A percentile compares a stretch with the other conserved stretches of the same genome.
Evolutionary conservation across 2,329 filamentous ascomycete genomes (phyloP).

Genomic region (Ophioceras dolichostomum): DNA sequence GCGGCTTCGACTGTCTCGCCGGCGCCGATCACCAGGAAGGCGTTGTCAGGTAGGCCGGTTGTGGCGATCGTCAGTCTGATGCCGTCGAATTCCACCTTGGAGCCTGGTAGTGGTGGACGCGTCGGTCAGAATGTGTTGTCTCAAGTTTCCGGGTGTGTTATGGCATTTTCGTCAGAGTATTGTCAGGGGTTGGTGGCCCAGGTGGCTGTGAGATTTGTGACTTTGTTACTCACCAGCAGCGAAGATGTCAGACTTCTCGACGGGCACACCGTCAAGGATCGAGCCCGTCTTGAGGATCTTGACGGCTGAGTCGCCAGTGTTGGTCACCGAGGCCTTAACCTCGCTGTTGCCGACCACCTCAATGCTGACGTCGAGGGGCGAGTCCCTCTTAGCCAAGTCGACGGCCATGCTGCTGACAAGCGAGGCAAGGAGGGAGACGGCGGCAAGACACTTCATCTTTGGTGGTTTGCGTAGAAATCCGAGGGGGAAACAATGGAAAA

Average conservation of each 20-base stretch:
- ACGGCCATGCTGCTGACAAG: conserved; percentile 22
- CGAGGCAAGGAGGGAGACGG: conserved; percentile 19
- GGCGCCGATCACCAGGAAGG: conserved; percentile 35
- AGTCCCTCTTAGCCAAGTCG: conserved; percentile 20
- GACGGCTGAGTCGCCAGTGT: conserved; percentile 33
- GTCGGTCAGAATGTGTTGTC: too few species aligned
- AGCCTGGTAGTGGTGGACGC: conserved; percentile 16
- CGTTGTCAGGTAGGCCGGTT: conserved; percentile 27
- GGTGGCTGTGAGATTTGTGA: too few species aligned
- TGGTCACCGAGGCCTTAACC: conserved; percentile 40
- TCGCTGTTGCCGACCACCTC: conserved; percentile 36
- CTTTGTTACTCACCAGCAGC: too few species aligned
- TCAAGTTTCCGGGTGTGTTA: too few species aligned
- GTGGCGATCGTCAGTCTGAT: conserved; percentile 37
- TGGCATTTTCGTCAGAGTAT: neutral
- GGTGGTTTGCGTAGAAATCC: too few species aligned
- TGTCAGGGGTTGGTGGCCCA: conserved; percentile 2
- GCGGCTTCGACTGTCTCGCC: conserved; percentile 37
- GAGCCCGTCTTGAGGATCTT: conserved; percentile 41
- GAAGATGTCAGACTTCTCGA: conserved; percentile 40
- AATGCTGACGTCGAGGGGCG: conserved; percentile 31
- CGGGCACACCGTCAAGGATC: conserved; percentile 36
- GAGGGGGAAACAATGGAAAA: too few species aligned
- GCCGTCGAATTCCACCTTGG: conserved; percentile 36
- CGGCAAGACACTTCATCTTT: conserved; percentile 26